Evolutionary conservation across 768 basidiomycete species (phyloP), one percentile per base, ranked within the genome.

Genomic region (Dendrothele bispora): DNA sequence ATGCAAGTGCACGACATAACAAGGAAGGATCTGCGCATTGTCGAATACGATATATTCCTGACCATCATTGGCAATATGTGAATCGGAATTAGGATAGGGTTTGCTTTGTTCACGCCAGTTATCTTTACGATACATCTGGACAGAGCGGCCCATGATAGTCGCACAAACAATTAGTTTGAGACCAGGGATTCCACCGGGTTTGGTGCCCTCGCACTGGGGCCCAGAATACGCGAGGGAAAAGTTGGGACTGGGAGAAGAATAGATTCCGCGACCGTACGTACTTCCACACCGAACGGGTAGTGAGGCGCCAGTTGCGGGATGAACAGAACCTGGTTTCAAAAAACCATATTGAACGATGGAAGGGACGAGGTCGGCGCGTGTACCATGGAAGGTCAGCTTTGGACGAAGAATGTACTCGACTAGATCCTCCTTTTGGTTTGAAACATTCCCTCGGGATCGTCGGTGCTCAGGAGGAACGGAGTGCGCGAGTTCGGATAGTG

Each of bases 321-420:
- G 48, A 5, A 17, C 26, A 27, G 38, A 39, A 1, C 39, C 48
- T 14, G 48, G 48, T 30, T 38, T 39, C 14, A 49, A 22, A 14
- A 49, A 49, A 14, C 48, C 48, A 20, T 43, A 38, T 26, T 43
- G 48, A 17, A 49, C 48, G 29, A 49, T 49, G 25, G 48, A 49
- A 4, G 48, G 41, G 25, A 49, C 41, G 15, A 49, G 22, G 14
- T 49, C 38, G 4, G 30, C 22, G n/a, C 26, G 39, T 22, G 48
- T 43, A 3, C 41, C 48, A 20, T 49, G 40, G 30, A 49, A 49
- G 3, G 48, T 49, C 17, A 43, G 21, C 20, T 43, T 34, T 6
- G 48, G 48, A 36, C 36, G 42, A 18, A 43, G 18, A 14, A 49
- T 39, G 37, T 49, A 43, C 4, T 49, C 40, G n/a, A 43, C 41